phyloP scores from a whole-genome alignment of 208 protist species.

The Wallacemonas rigidus region DNA sequence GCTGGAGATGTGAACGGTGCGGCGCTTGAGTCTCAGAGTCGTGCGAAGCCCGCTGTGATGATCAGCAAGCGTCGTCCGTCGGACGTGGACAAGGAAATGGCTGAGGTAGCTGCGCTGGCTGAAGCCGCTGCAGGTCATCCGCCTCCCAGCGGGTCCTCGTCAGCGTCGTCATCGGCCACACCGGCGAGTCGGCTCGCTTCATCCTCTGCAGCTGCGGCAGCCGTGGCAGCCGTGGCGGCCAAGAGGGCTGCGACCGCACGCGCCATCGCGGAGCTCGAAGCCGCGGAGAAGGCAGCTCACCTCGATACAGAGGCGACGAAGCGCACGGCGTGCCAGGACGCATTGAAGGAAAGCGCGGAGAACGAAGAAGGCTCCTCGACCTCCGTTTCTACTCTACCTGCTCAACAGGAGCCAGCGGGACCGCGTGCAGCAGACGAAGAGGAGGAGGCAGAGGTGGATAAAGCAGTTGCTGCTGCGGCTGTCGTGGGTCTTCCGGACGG shows the following conservation, averaged over 20 bases:
- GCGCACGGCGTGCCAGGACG: too few relatives aligned
- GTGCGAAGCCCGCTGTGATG: slow-evolving; percentile 14
- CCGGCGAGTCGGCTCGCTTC: too few relatives aligned
- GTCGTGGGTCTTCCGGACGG: slow-evolving; percentile 3
- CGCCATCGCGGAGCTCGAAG: slow-evolving; percentile 6
- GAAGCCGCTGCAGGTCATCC: neutral
- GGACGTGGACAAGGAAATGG: neutral
- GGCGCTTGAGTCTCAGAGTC: too few relatives aligned
- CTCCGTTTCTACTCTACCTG: too few relatives aligned
- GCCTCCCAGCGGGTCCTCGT: neutral
- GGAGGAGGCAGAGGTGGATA: neutral
- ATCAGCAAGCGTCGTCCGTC: slow-evolving; percentile 12
- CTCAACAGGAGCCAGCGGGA: too few relatives aligned
- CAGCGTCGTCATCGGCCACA: neutral
- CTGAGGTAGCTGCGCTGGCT: slow-evolving; percentile 1
- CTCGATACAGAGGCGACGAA: neutral
- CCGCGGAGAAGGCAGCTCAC: neutral
- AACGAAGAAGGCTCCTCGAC: neutral
- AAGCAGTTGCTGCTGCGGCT: neutral
- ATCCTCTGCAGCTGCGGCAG: neutral
- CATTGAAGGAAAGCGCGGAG: neutral
- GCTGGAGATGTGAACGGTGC: too few relatives aligned
- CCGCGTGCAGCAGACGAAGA: neutral
- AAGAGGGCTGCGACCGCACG: slow-evolving; percentile 11
- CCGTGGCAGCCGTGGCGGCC: slow-evolving; percentile 9